Evolutionary conservation across 2,329 filamentous ascomycete genomes (phyloP), one percentile per base, ranked within the genome.

Genomic region (Pseudogymnoascus sp.): DNA sequence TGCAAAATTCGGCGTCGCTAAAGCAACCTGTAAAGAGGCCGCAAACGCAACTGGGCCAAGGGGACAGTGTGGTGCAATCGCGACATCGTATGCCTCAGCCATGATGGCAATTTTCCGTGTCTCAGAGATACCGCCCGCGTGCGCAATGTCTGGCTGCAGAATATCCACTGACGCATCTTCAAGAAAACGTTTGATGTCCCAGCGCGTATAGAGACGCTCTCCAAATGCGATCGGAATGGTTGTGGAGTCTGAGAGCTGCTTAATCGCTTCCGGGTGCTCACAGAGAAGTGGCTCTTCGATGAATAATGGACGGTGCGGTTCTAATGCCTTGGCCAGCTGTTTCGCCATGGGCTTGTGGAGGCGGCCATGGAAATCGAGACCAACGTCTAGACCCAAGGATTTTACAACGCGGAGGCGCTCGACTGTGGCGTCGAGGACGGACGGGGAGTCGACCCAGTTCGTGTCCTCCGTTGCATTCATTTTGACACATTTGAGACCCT

Each of bases 281-380:
- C 78, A 81, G 1, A 84, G 77, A 4, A 84, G 72, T 0, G 81
- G 88, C 68, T 91, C 88, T 71, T 91, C 89, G 46, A 91, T 86
- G 72, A 91, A 92, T 13, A 92, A 76, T 0, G 88, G 89, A 1
- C 79, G 79, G 67, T 89, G 81, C 0, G 88, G 87, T 65, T 88
- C 87, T 0, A 92, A 79, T 0, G 82, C 79, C 13, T 81, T 65
- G 6, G 82, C 82, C 5, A 85, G 75, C 67, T 85, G 82, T 67
- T 84, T 84, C 3, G 82, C 82, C 81, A 85, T 85, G 35, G 82
- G 81, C 61, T 82, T 83, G 72, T 85, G 83, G 4, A 85, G 73
- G 33, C 82, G 79, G 15, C 83, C 83, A 69, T 86, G 83, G 73
- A 86, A 86, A 67, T 86, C 83, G 31, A 86, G 75, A 1, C 80